Evolutionary conservation across 2,329 filamentous ascomycete genomes (phyloP), one percentile per base, ranked within the genome.

Genomic region (Thelonectria rubi): DNA sequence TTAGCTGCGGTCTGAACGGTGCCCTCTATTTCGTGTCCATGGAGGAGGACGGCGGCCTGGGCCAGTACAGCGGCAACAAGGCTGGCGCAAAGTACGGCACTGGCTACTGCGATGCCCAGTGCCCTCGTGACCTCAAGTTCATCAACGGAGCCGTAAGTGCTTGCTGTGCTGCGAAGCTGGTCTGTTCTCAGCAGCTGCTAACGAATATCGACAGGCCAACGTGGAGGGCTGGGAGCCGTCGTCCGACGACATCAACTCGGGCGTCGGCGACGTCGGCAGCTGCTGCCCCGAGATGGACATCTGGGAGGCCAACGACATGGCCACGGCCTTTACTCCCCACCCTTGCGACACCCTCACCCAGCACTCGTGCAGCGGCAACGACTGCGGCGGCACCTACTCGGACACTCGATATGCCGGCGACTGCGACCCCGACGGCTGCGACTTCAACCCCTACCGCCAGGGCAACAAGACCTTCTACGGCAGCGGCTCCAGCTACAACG

Each of bases 1-100:
- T 91, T 18, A 84, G 85, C 62, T 92, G 90, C 71, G 90, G 90
- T 62, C 78, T 92, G 61, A 92, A 92, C 76, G 89, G 89, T 56
- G 89, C 89, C 47, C 78, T 92, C 48, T 91, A 92, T 79, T 85
- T 88, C 57, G 82, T 86, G 47, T 80, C 82, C 72, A 88, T 88
- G 86, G 84, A 86, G 40, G 76, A 78, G 17, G 85, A 88, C 65
- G 86, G 86, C 66, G 86, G 86, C 49, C 72, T 79, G 66, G 69
- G 75, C 73, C 82, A 81, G 73, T 85, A 82, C 75, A 60, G 76
- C 2, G 76, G 74, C 72, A 88, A 83, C 77, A 79, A 80, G 75
- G 81, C 80, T 11, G 81, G 81, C 60, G 85, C 86, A 72, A 83
- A 84, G 74, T 88, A 86, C 73, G 86, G 86, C 60, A 88, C 86